Evolutionary conservation across 805 yeast genomes (phyloP).

Genomic region (Saccharomyces cerevisiae): DNA sequence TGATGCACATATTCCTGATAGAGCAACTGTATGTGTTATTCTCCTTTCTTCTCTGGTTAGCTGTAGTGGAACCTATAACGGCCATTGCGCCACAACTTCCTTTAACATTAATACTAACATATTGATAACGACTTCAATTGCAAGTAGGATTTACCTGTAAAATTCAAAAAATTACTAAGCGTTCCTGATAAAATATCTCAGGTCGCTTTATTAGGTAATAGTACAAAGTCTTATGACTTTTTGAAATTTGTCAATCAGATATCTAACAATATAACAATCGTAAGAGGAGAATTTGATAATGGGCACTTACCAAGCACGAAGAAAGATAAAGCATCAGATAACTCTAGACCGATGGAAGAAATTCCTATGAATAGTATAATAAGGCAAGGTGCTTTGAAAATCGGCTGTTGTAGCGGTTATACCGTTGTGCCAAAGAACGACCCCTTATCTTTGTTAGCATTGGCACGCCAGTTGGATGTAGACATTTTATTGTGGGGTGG

Average conservation of each 20-base stretch:
- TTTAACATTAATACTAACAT: slow-evolving; percentile 3
- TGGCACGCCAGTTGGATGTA: slow-evolving; percentile 86
- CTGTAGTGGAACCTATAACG: not conserved
- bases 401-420: slow-evolving; percentile 82
- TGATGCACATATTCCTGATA: slow-evolving; percentile 82
- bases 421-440: slow-evolving; percentile 79
- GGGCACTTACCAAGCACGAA: slow-evolving; percentile 23
- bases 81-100: not conserved
- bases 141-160: slow-evolving; percentile 37
- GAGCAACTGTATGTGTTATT: slow-evolving; percentile 51
- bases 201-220: slow-evolving; percentile 79
- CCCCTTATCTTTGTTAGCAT: slow-evolving; percentile 69
- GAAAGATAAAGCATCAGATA: not conserved
- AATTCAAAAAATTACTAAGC: slow-evolving; percentile 59
- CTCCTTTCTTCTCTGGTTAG: not conserved
- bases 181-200: slow-evolving; percentile 81
- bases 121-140: not conserved
- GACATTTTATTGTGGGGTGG: slow-evolving; percentile 92
- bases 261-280: slow-evolving; percentile 65
- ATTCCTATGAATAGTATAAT: slow-evolving; percentile 60
- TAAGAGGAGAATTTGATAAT: slow-evolving; percentile 76
- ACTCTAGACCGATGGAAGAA: slow-evolving; percentile 13
- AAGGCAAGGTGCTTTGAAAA: slow-evolving; percentile 58
- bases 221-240: slow-evolving; percentile 59
- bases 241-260: slow-evolving; percentile 55